Percentiles rank a stretch among this genome's conserved stretches.
Evolutionary conservation across 768 basidiomycete species (phyloP).

Genomic region (Russula compacta): DNA sequence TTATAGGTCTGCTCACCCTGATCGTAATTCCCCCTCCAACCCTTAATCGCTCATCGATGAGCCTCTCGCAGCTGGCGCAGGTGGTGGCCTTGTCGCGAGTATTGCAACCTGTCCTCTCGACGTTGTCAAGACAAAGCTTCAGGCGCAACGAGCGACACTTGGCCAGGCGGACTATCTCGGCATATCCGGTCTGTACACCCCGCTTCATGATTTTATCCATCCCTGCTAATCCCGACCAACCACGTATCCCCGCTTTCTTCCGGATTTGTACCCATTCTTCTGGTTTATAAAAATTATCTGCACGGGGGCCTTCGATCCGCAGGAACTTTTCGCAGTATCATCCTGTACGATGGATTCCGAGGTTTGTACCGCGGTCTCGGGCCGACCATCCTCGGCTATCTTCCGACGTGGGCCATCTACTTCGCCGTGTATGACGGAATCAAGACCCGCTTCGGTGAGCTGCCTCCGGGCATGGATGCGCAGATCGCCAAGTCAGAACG

Average conservation of each 20-base stretch:
- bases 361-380: conserved; percentile 97
- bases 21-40: not conserved
- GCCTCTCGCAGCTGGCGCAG: conserved; percentile 67
- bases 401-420: conserved; percentile 99
- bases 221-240: conserved; percentile 18
- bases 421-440: conserved; percentile 97
- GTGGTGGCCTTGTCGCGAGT: conserved; percentile 87
- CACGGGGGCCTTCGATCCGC: conserved; percentile 18
- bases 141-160: conserved; percentile 74
- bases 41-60: not conserved
- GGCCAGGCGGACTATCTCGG: conserved; percentile 58
- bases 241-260: conserved; percentile 19
- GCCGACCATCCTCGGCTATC: conserved; percentile 91
- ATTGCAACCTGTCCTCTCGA: conserved; percentile 95
- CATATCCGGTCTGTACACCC: conserved; percentile 17
- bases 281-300: conserved; percentile 14
- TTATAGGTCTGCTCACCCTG: conserved; percentile 52
- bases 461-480: conserved; percentile 36
- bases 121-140: conserved; percentile 94
- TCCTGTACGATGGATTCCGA: conserved; percentile 61
- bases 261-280: not conserved
- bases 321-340: conserved; percentile 38
- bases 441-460: conserved; percentile 72
- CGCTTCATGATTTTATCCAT: not conserved
- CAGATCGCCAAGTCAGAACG: conserved; percentile 31